phyloP scores from a whole-genome alignment of 2,329 filamentous ascomycete genomes.

The Phoma sp. region DNA sequence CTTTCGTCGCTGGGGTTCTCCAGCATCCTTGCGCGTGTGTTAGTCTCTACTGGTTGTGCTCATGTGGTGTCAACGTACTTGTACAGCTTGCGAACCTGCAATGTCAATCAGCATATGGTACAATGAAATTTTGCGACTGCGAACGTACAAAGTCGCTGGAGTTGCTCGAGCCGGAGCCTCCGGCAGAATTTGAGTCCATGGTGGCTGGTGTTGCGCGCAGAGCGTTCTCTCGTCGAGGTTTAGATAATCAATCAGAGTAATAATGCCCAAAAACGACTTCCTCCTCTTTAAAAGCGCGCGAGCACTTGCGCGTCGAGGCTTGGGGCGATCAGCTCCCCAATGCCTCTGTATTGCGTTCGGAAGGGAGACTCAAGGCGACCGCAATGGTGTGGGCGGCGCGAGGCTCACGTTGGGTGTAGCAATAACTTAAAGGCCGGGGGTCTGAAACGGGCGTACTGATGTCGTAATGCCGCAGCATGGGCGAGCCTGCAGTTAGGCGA shows the following conservation, averaged over 20 bases:
- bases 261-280: background rate
- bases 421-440: constrained; percentile 23
- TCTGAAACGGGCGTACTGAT: constrained; percentile 25
- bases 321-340: constrained; percentile 17
- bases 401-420: constrained; percentile 22
- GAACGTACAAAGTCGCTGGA: constrained; percentile 92
- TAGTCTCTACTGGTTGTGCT: constrained; percentile 25
- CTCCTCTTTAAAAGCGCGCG: constrained; percentile 3
- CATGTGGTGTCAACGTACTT: constrained; percentile 69
- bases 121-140: background rate
- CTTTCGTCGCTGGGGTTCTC: constrained; percentile 92
- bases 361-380: constrained; percentile 1
- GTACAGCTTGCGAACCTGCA: constrained; percentile 94
- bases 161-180: constrained; percentile 69
- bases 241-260: background rate
- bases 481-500: constrained; percentile 26
- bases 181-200: constrained; percentile 45
- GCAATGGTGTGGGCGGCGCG: constrained; percentile 20
- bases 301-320: constrained; percentile 12
- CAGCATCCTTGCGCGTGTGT: constrained; percentile 74
- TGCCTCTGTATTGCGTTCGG: constrained; percentile 7
- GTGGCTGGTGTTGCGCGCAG: constrained; percentile 15
- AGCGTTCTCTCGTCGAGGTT: background rate
- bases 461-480: constrained; percentile 34
- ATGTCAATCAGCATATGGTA: constrained; percentile 27